These are phyloP conservation scores for sunflower (Helianthus annuus) DNA, from an alignment of 129 eudicot genomes.

Conservation along the genomic window DNA sequence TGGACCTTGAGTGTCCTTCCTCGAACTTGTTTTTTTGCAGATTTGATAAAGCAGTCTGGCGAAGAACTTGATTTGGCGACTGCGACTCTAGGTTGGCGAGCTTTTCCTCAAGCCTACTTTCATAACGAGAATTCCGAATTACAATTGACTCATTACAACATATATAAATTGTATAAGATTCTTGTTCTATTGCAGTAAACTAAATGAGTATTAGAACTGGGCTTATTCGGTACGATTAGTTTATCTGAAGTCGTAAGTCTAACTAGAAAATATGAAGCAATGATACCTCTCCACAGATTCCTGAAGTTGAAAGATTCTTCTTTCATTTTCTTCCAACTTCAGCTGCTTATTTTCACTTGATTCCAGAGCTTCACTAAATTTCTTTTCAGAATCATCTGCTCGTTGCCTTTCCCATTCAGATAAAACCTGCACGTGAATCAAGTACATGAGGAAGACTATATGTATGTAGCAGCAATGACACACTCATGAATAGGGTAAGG, in stretches of 20 bases:
- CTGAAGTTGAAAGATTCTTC: conserved; percentile 75
- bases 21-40: conserved; percentile 63
- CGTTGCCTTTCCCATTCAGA: conserved; percentile 75
- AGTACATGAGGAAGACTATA: conserved; percentile 9
- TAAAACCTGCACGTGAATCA: conserved; percentile 44
- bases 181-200: conserved; percentile 5
- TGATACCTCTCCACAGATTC: conserved; percentile 78
- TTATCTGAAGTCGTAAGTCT: conserved; percentile 11
- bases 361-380: conserved; percentile 57
- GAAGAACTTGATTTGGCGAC: conserved; percentile 81
- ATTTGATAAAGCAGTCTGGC: conserved; percentile 73
- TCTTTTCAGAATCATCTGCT: conserved; percentile 77
- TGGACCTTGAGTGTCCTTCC: conserved; percentile 69
- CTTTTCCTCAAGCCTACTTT: conserved; percentile 75
- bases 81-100: conserved; percentile 51
- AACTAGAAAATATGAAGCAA: conserved; percentile 16
- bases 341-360: conserved; percentile 65
- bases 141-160: background rate
- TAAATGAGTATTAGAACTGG: conserved; percentile 7
- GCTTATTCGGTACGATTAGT: conserved; percentile 5
- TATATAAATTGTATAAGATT: background rate
- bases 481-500: background rate
- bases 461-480: conserved; percentile 14
- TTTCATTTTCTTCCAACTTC: conserved; percentile 89
- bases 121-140: conserved; percentile 10